phyloP scores from a whole-genome alignment of 805 yeast genomes.

The Schizosaccharomyces pombe region DNA sequence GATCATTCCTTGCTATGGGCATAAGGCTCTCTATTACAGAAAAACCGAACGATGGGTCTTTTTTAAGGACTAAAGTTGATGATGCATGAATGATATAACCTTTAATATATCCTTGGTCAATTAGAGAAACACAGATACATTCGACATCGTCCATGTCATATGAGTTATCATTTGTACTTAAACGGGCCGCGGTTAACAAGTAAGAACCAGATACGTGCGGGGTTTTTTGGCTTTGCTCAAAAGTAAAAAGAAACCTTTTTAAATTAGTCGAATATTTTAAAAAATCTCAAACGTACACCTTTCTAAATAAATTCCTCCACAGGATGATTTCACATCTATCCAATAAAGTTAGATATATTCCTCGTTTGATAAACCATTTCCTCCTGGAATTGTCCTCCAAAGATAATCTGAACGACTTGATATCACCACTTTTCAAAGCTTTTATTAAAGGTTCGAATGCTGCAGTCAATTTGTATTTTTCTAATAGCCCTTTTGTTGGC shows the following conservation, averaged over 20 bases:
- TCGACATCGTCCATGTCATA: constrained; percentile 13
- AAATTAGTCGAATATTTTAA: not conserved
- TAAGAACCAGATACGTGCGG: not conserved
- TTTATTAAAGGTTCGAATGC: constrained; percentile 20
- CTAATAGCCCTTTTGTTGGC: constrained; percentile 20
- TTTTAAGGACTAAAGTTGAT: not conserved
- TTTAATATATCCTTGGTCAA: constrained; percentile 16
- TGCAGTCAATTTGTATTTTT: constrained; percentile 13
- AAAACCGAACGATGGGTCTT: not conserved
- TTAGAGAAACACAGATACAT: constrained; percentile 15
- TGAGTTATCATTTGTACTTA: not conserved
- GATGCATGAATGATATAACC: constrained; percentile 7
- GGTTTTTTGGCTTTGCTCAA: not conserved
- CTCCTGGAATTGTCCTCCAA: constrained; percentile 13
- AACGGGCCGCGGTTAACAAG: constrained; percentile 3
- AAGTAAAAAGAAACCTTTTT: not conserved
- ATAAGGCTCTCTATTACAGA: not conserved
- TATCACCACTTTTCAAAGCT: constrained; percentile 23
- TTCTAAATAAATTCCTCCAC: constrained; percentile 13
- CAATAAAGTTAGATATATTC: constrained; percentile 13
- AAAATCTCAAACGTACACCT: constrained; percentile 3
- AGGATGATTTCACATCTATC: constrained; percentile 14
- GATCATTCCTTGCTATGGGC: not conserved
- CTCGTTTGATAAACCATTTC: constrained; percentile 11
- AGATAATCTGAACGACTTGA: constrained; percentile 17